phyloP scores from a whole-genome alignment of 805 yeast species.

The Debaryomyces prosopidis region DNA sequence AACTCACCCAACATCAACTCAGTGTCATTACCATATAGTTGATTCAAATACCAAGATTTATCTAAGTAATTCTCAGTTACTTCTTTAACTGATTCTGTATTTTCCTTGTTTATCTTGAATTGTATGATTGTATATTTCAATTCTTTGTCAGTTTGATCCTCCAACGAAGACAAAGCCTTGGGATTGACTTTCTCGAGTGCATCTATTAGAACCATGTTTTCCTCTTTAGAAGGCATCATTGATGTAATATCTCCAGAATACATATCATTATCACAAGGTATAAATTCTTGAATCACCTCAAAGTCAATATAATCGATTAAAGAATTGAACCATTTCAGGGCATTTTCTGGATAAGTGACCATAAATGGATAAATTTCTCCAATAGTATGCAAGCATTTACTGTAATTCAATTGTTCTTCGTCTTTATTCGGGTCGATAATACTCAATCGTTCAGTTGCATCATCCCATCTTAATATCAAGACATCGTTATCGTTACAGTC shows the following conservation, averaged over 20 bases:
- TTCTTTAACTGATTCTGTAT: conserved; percentile 28
- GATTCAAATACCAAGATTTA: conserved; percentile 56
- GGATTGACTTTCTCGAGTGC: conserved; percentile 26
- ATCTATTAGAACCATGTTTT: conserved; percentile 40
- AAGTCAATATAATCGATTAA: conserved; percentile 19
- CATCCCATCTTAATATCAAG: conserved; percentile 37
- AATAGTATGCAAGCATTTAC: conserved; percentile 24
- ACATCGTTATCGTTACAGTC: conserved; percentile 35
- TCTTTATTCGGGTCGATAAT: conserved; percentile 13
- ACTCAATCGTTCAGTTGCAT: conserved; percentile 12
- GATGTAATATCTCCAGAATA: conserved; percentile 36
- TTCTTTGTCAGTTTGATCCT: conserved; percentile 32
- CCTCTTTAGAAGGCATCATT: conserved; percentile 51
- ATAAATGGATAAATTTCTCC: conserved; percentile 29
- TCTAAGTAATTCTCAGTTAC: conserved; percentile 57
- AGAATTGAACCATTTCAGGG: conserved; percentile 5
- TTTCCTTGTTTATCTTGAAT: conserved; percentile 34
- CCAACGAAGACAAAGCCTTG: conserved; percentile 9
- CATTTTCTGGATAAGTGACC: conserved; percentile 38
- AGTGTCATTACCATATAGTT: conserved; percentile 32
- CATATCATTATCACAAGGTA: conserved; percentile 6
- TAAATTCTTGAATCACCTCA: conserved; percentile 22
- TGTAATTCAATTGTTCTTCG: conserved; percentile 28
- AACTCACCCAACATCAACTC: conserved; percentile 50
- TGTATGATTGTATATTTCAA: conserved; percentile 45